Percentiles rank a stretch among this genome's conserved stretches.
These are phyloP conservation scores for Neocallimastix lanati DNA, from an alignment of 192 early-diverging fungal genomes.

Conservation along the genomic window DNA sequence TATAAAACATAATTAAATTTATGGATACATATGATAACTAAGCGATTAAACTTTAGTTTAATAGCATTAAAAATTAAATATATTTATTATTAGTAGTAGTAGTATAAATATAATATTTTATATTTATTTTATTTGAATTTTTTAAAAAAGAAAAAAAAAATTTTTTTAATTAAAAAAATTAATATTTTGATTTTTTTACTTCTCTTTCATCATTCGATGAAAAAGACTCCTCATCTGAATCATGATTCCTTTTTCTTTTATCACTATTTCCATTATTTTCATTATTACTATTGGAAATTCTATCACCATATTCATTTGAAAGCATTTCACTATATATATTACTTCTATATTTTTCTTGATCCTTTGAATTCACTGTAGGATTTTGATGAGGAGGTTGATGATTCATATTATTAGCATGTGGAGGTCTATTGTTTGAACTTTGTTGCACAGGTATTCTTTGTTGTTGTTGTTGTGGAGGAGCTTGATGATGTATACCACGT, in stretches of 20 bases:
- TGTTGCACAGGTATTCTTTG: neutral
- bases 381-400: no score
- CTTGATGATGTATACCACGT: neutral
- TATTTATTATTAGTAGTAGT: no score
- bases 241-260: neutral
- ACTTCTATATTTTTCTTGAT: neutral
- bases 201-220: neutral
- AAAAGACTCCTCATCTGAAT: neutral
- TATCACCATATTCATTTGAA: neutral
- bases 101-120: no score
- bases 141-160: no score
- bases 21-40: no score
- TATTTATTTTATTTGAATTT: no score
- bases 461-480: neutral
- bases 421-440: neutral
- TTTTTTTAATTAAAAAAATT: no score
- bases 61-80: no score
- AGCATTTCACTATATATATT: neutral
- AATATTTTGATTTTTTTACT: neutral
- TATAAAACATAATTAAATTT: no score
- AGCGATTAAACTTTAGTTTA: no score
- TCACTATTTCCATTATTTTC: neutral
- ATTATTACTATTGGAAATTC: no score
- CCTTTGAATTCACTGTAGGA: neutral
- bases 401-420: no score